Percentiles rank a stretch among this genome's conserved stretches.
phyloP scores from a whole-genome alignment of 345 rosid species.

The Linum usitatissimum region DNA sequence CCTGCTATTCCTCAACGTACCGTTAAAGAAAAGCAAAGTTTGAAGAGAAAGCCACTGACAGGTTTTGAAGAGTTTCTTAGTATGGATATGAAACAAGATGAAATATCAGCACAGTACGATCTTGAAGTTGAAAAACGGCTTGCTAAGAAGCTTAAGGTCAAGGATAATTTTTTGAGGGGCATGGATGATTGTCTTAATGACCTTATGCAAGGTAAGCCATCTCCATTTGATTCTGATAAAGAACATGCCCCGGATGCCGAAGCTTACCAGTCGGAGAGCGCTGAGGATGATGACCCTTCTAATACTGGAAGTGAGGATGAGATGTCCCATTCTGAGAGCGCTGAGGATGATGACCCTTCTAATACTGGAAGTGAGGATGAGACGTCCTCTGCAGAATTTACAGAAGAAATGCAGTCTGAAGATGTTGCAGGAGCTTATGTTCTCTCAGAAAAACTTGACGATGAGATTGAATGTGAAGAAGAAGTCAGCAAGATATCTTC shows the following conservation, averaged over 20 bases:
- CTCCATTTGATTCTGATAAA: slow-evolving; percentile 28
- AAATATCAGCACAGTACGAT: slow-evolving; percentile 38
- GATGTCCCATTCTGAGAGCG: slow-evolving; percentile 1
- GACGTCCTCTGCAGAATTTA: background rate
- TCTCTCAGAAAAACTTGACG: background rate
- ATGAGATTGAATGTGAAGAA: background rate
- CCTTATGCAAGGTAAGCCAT: slow-evolving; percentile 40
- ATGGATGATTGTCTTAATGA: slow-evolving; percentile 51
- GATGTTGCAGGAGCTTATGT: slow-evolving; percentile 9
- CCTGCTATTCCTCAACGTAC: slow-evolving; percentile 19
- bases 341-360: background rate
- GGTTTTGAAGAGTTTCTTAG: slow-evolving; percentile 68
- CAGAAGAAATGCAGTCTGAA: slow-evolving; percentile 3
- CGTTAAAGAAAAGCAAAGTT: slow-evolving; percentile 24
- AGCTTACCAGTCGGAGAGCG: slow-evolving; percentile 10
- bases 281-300: background rate
- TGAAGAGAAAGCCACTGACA: slow-evolving; percentile 33
- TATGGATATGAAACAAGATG: slow-evolving; percentile 31
- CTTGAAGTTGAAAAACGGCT: slow-evolving; percentile 60
- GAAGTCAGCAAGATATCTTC: background rate
- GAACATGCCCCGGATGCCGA: slow-evolving; percentile 7
- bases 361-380: slow-evolving; percentile 9
- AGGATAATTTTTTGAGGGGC: slow-evolving; percentile 54
- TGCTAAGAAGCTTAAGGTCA: slow-evolving; percentile 78
- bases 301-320: slow-evolving; percentile 9